phyloP scores from a whole-genome alignment of 805 yeast species.

The Sugiyamaella marilandica region DNA sequence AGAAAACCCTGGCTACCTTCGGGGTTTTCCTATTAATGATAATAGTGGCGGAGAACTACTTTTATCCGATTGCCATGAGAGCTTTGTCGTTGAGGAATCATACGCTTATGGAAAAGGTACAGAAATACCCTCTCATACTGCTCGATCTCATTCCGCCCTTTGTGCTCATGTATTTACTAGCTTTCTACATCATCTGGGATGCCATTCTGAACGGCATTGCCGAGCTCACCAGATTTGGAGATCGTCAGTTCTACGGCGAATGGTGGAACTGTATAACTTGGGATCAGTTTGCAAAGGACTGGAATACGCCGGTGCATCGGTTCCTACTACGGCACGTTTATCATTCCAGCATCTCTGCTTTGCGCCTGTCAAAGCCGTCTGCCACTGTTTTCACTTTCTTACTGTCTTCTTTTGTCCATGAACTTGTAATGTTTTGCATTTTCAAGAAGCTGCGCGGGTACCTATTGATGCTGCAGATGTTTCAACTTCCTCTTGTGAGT shows the following conservation, averaged over 20 bases:
- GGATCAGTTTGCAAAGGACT: conserved; percentile 87
- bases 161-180: conserved; percentile 65
- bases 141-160: conserved; percentile 79
- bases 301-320: conserved; percentile 93
- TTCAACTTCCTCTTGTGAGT: conserved; percentile 74
- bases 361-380: conserved; percentile 54
- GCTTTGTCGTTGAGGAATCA: conserved; percentile 51
- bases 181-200: conserved; percentile 93
- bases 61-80: conserved; percentile 67
- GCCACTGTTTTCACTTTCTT: conserved; percentile 63
- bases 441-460: conserved; percentile 79
- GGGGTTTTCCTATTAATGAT: conserved; percentile 85
- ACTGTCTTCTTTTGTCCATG: conserved; percentile 80
- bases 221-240: conserved; percentile 80
- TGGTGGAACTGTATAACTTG: conserved; percentile 98
- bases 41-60: conserved; percentile 63
- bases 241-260: conserved; percentile 87
- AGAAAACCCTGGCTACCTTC: conserved; percentile 73
- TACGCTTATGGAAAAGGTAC: conserved; percentile 43
- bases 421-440: conserved; percentile 84
- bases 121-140: conserved; percentile 52
- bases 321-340: conserved; percentile 90
- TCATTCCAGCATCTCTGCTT: conserved; percentile 78
- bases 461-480: conserved; percentile 74
- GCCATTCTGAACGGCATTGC: conserved; percentile 86